Evolutionary conservation across 495 filamentous ascomycete species (phyloP).

Genomic region (Lophium mytilinum): DNA sequence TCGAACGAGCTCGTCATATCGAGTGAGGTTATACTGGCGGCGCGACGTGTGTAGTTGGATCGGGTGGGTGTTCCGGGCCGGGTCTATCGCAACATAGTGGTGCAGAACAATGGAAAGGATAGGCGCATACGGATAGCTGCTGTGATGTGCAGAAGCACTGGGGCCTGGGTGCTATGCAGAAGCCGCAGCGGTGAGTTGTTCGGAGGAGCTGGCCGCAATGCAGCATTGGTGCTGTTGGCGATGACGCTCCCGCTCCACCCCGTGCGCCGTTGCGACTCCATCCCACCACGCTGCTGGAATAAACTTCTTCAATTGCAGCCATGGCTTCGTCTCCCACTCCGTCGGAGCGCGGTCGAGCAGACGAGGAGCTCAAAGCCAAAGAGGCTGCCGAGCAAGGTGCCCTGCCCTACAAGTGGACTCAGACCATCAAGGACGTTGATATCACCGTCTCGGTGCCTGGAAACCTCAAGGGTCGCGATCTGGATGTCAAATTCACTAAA

Average conservation of each 20-base stretch:
- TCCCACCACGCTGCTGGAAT: background rate
- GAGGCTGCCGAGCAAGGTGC: constrained; percentile 82
- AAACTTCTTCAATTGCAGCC: background rate
- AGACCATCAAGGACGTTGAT: constrained; percentile 89
- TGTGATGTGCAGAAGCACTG: background rate
- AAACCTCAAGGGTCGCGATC: constrained; percentile 75
- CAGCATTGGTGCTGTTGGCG: background rate
- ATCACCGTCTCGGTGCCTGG: constrained; percentile 65
- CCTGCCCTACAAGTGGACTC: constrained; percentile 95
- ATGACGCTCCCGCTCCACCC: background rate
- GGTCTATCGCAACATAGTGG: constrained; percentile 9
- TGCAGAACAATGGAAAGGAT: constrained; percentile 7
- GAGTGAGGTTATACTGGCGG: background rate
- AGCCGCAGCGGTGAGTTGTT: background rate
- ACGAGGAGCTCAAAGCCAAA: constrained; percentile 52
- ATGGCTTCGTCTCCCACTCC: constrained; percentile 32
- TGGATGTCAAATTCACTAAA: constrained; percentile 77
- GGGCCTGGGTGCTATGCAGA: background rate
- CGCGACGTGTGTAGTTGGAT: constrained; percentile 1
- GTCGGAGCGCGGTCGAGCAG: constrained; percentile 53
- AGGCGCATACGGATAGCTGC: background rate
- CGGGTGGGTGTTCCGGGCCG: background rate
- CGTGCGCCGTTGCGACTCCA: background rate
- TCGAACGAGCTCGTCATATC: constrained; percentile 39
- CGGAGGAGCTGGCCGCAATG: background rate